Evolutionary conservation across 2,329 filamentous ascomycete species (phyloP).

Genomic region (Diaporthe amygdali): DNA sequence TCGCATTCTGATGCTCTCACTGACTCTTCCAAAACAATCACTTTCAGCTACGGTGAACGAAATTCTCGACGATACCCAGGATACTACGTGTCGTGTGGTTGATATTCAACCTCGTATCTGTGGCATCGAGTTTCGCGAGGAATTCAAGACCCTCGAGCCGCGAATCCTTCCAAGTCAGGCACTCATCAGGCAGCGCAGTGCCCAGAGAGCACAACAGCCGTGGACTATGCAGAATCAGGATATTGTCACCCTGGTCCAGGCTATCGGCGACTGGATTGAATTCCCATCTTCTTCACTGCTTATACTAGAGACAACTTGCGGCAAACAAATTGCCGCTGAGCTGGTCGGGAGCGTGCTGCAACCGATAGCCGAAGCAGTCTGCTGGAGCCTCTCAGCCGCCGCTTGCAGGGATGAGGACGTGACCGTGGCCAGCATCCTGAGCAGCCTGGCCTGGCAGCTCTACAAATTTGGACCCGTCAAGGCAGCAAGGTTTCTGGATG

Average conservation of each 20-base stretch:
- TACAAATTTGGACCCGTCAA: background rate
- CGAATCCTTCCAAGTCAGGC: background rate
- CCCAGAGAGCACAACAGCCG: background rate
- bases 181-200: background rate
- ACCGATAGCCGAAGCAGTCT: background rate
- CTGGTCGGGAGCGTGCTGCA: background rate
- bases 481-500: background rate
- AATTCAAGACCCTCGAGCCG: background rate
- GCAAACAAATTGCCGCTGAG: background rate
- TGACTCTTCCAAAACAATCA: too few relatives aligned
- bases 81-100: too few relatives aligned
- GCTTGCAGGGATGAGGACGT: background rate
- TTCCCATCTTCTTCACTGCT: background rate
- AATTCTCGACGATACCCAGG: too few relatives aligned
- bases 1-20: too few relatives aligned
- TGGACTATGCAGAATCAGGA: constrained; percentile 1
- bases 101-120: background rate
- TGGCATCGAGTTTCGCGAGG: background rate
- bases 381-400: background rate
- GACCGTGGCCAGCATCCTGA: background rate
- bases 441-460: background rate
- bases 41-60: too few relatives aligned
- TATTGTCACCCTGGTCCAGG: background rate
- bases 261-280: background rate
- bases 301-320: background rate